A percentile compares a stretch with the other conserved stretches of the same genome.
Evolutionary conservation across 306 rosid genomes (phyloP).

Genomic region (Prunus armeniaca): DNA sequence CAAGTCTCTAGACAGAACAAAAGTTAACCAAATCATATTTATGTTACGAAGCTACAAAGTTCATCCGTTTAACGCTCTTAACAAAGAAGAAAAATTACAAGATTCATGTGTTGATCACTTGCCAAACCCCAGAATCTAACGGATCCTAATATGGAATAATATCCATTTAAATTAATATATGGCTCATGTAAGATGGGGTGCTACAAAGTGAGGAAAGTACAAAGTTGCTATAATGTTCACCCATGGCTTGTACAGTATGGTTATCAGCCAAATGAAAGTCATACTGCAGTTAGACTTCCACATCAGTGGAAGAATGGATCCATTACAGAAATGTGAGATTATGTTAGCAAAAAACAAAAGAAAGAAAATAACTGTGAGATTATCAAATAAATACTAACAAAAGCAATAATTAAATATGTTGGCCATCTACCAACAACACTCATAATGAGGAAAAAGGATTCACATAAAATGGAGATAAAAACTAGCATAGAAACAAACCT

Average conservation of each 20-base stretch:
- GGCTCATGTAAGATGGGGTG: too few species aligned
- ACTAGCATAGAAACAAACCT: conserved; percentile 48
- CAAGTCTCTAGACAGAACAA: neutral
- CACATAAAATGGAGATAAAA: neutral
- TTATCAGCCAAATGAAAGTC: neutral
- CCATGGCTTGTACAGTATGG: neutral
- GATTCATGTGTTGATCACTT: neutral
- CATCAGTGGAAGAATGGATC: neutral
- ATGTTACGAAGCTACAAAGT: neutral
- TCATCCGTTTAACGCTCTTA: too few species aligned
- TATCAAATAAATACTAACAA: neutral
- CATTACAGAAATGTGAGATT: neutral
- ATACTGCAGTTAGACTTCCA: neutral
- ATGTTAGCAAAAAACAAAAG: neutral
- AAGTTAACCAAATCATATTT: neutral
- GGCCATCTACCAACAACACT: conserved; percentile 3
- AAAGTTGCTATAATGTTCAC: neutral
- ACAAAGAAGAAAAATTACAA: too few species aligned
- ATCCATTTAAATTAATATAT: too few species aligned
- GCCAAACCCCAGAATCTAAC: neutral
- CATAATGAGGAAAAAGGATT: neutral
- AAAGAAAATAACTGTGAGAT: neutral
- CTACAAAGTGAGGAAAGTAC: neutral
- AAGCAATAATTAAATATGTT: neutral
- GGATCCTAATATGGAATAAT: neutral